phyloP scores from a whole-genome alignment of 2,329 filamentous ascomycete species.

The Sclerotinia subarctica region DNA sequence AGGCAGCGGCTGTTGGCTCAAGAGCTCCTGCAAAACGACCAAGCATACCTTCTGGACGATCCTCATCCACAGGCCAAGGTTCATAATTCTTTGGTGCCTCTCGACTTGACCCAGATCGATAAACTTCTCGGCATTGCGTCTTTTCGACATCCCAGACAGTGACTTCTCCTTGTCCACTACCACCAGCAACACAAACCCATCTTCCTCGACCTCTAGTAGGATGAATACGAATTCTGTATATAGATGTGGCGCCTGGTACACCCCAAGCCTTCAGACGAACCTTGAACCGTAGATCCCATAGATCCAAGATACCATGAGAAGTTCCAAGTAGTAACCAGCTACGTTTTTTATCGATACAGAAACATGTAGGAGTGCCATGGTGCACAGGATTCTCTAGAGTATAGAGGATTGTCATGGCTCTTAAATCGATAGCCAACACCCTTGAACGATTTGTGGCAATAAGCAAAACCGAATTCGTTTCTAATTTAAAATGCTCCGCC shows the following conservation, averaged over 20 bases:
- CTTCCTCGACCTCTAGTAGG: constrained; percentile 74
- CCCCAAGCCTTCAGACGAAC: constrained; percentile 87
- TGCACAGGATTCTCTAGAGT: constrained; percentile 82
- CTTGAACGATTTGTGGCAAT: constrained; percentile 84
- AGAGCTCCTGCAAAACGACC: constrained; percentile 76
- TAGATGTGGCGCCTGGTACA: constrained; percentile 72
- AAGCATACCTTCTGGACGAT: constrained; percentile 82
- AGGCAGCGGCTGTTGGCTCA: constrained; percentile 53
- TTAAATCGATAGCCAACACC: constrained; percentile 79
- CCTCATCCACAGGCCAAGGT: constrained; percentile 85
- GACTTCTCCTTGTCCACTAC: constrained; percentile 82
- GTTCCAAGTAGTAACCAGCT: constrained; percentile 93
- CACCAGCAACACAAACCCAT: constrained; percentile 86
- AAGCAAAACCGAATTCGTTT: constrained; percentile 76
- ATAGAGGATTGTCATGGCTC: constrained; percentile 80
- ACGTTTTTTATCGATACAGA: constrained; percentile 79
- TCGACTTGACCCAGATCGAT: constrained; percentile 62
- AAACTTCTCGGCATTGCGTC: constrained; percentile 82
- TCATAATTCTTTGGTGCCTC: constrained; percentile 67
- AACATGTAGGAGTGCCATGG: constrained; percentile 87
- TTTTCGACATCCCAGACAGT: constrained; percentile 96
- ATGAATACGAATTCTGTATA: constrained; percentile 77
- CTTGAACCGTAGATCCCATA: constrained; percentile 97
- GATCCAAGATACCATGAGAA: constrained; percentile 83
- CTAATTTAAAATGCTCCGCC: constrained; percentile 86